Evolutionary conservation across 31 red algal genomes (phyloP), one percentile per base, ranked within the genome.

Genomic region (Bonnemaisonia californica): DNA sequence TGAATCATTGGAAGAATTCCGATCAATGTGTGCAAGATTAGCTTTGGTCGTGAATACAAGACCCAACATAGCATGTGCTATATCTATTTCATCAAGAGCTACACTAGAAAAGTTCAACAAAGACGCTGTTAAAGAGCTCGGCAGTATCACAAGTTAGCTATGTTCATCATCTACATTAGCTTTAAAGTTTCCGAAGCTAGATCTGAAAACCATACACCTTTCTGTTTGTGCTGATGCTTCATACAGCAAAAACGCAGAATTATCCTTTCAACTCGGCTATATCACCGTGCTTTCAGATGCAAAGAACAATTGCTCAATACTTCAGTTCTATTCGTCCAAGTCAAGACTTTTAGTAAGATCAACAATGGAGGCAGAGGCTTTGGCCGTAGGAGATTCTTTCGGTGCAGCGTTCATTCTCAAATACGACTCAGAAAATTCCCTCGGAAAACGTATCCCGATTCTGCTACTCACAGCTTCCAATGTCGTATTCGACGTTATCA

Each of bases 381-480:
- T 57, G 21, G 30, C 78, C 5, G 9, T 82, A 3, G 33, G n/a
- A n/a, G n/a, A n/a, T n/a, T n/a, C n/a, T 47, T 83, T 83, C 18
- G 36, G 71, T 23, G 32, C 8, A 13, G 79, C 62, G 29, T 82
- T 41, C 62, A 60, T 74, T 23, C 37, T 84, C 45, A 51, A 59
- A 22, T 54, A 74, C 37, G 80, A 84, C 29, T 36, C 74, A 4
- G 27, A 84, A 36, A 2, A 9, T 3, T 61, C 61, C 24, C 28
- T 61, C 12, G 80, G 68, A n/a, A 32, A 3, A 5, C n/a, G 1
- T 2, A 71, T 72, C 18, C 70, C 70, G n/a, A 19, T 85, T 2
- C 13, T 62, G 27, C 39, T 74, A 41, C 31, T 85, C 33, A 85
- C 68, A 23, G 81, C 74, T 27, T 71, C 74, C 18, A 88, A 88